Evolutionary conservation across 345 rosid species (phyloP), one percentile per base, ranked within the genome.

Genomic region (Mangifera indica): DNA sequence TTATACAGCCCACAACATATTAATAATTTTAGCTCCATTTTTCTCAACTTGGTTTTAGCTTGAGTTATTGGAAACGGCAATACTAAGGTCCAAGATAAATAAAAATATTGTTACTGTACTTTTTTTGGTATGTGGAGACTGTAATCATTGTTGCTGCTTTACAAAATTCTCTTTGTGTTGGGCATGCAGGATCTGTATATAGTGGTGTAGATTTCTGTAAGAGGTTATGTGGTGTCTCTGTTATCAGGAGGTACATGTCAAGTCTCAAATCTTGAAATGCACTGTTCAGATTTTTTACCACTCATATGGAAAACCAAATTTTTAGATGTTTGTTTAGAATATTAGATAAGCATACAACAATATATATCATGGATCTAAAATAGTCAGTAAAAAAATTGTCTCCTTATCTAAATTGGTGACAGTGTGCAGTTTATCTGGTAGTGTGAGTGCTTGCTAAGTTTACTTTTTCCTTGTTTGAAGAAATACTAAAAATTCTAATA

Each of bases 201-300:
- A 87, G 93, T 42, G 99, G 99, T 66, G 97, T 92, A 82, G 99
- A 95, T 80, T 95, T 95, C 84, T 95, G 99, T 83, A 95, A 95
- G 83, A 88, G 97, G 80, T 80, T 95, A 76, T 95, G 99, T 55
- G 99, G 99, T 69, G 99, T 95, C 68, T 92, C 98, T 34, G 95
- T 95, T 71, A 90, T 95, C 73, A 86, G 99, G 81, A 94, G 99
- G 99, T 94, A 94, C 64, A 60, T 65, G 24, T 77, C 58, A 60
- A 54, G 66, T 71, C 71, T 72, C 37, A 77, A 51, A 74, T 64
- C 48, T 77, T 68, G 40, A 32, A 63, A 40, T 10, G 24, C 9
- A 15, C 25, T 14, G 32, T 21, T 17, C 46, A 4, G 45, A 34
- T 2, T 67, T 60, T 20, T 22, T 13, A 40, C 15, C 7, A 37